Conservation (phyloP, 1,284 basidiomycete genomes). For the Caloboletus firmus region DNA sequence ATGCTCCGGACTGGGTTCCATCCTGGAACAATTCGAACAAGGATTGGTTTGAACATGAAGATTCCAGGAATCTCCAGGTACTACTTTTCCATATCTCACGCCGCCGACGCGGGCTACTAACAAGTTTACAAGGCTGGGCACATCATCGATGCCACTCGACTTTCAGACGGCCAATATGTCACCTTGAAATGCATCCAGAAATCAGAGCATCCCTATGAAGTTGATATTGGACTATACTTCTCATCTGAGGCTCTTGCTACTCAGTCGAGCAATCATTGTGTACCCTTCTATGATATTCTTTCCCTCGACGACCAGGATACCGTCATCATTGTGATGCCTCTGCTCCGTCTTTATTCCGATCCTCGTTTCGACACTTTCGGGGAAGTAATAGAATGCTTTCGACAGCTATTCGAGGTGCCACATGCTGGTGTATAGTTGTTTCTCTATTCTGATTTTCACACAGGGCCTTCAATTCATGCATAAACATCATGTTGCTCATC, state of each 20-base stretch:
- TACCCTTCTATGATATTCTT: conserved; percentile 17
- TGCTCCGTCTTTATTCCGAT: conserved; percentile 5
- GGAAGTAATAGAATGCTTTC: conserved; percentile 16
- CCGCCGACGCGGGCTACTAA: not conserved
- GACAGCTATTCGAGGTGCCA: conserved; percentile 19
- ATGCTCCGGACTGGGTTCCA: conserved; percentile 27
- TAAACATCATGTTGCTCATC: conserved; percentile 14
- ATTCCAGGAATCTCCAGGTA: not conserved
- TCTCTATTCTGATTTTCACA: not conserved
- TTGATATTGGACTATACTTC: conserved; percentile 13
- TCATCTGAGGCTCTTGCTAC: not conserved
- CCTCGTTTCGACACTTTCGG: conserved; percentile 20
- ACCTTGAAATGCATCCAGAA: conserved; percentile 11
- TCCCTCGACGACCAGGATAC: not conserved
- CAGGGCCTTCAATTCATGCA: conserved; percentile 12
- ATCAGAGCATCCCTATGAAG: conserved; percentile 10
- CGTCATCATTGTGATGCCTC: conserved; percentile 18
- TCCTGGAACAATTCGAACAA: conserved; percentile 22
- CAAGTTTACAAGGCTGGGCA: not conserved
- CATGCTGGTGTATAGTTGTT: not conserved
- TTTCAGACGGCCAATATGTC: conserved; percentile 9
- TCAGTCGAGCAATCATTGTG: conserved; percentile 15
- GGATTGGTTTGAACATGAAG: conserved; percentile 1
- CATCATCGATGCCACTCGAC: conserved; percentile 15
- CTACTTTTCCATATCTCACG: not conserved